These are phyloP conservation scores for Populus hybrid DNA, from an alignment of 441 rosid genomes.

Conservation along the genomic window DNA sequence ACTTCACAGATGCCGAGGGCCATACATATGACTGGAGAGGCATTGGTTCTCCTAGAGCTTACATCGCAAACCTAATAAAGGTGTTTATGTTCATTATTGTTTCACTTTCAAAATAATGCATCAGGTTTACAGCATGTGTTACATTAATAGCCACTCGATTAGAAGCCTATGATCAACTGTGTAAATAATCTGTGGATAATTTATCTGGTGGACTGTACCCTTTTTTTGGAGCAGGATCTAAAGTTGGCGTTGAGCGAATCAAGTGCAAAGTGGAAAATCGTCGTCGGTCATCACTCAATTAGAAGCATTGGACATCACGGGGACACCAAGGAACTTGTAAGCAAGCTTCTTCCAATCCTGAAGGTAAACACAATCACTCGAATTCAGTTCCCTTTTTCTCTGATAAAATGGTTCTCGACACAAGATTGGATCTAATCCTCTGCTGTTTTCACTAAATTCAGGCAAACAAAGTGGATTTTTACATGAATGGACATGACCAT, in stretches of 20 bases:
- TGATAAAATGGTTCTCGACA: not conserved
- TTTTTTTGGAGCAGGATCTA: constrained; percentile 32
- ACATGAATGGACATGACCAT: constrained; percentile 74
- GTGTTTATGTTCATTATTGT: constrained; percentile 6
- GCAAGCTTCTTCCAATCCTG: constrained; percentile 58
- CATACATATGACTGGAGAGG: constrained; percentile 69
- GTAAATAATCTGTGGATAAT: not conserved
- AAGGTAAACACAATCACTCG: constrained; percentile 25
- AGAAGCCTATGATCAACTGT: not conserved
- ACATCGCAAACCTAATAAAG: constrained; percentile 40
- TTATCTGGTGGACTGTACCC: not conserved
- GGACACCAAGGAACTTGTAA: constrained; percentile 52
- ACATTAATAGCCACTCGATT: not conserved
- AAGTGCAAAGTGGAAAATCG: constrained; percentile 69
- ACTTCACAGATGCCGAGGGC: constrained; percentile 43
- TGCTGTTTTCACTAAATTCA: constrained; percentile 9
- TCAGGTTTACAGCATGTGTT: not conserved
- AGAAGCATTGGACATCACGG: constrained; percentile 71
- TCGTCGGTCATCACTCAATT: constrained; percentile 75
- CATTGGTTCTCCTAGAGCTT: constrained; percentile 45
- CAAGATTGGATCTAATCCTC: not conserved
- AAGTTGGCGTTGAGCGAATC: constrained; percentile 46
- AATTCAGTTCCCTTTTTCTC: not conserved
- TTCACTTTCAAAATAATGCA: not conserved
- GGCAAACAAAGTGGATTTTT: constrained; percentile 52